Base-by-base conservation (phyloP, 129 eudicot genomes). In the Oenanthe sinensis region DNA sequence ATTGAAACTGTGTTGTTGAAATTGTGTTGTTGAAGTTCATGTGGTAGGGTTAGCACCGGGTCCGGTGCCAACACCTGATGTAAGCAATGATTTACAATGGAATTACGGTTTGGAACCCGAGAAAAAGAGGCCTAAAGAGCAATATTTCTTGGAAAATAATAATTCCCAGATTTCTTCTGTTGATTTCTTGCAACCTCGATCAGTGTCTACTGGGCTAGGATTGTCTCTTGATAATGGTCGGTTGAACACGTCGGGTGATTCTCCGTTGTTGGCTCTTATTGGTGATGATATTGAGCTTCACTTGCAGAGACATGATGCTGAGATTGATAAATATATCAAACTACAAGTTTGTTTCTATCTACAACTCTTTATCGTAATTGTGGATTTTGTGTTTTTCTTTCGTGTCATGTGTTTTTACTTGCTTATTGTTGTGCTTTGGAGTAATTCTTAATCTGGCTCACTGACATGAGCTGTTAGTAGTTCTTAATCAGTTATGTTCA, bases 161-260 rank as follows among this genome's bases (percentile, higher is more conserved):
- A 92, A 89, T 54, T 92, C 97, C 1, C 97, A 92, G 89, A 85
- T 92, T 33, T 92, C 96, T 9, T 87, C 93, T 45, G 78, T 89
- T 71, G 97, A 92, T 79, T 86, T 92, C 86, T 80, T 92, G 68
- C 97, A 91, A 65, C 87, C 92, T n/a, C 76, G 91, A 55, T 86
- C 97, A 2, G 96, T 92, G 60, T 92, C 97, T 0, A 92, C 96
- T 0, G 97, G 96, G 16, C 75, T 92, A 55, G 96, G 92, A 43
- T 81, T 92, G 73, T 88, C 97, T 15, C 82, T 92, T 63, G 97
- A 92, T 42, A 92, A 92, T 80, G 92, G 91, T 0, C 80, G 97
- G 62, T 78, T 88, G 72, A 84, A 86, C 69, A 89, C 97, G 5
- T 92, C 97, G 3, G 97, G 96, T 36, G 97, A 90, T 74, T 92